Evolutionary conservation across 1,139 yeast species (phyloP).

Genomic region (Magnusiomyces fungicola): DNA sequence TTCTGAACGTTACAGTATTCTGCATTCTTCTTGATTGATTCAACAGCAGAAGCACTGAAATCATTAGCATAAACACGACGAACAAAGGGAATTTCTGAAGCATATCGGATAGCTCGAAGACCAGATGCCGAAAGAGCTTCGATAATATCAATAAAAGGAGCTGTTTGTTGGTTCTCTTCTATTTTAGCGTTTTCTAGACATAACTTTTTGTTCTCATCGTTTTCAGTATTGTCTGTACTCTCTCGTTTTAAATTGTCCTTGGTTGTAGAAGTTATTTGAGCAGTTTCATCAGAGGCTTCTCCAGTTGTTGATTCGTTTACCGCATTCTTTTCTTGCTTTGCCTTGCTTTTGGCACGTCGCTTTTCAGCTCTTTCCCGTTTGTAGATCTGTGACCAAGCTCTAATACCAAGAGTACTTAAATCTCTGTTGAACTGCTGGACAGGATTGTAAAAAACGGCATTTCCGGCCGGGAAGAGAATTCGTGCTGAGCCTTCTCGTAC

Average conservation of each 20-base stretch:
- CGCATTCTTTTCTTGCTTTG: constrained; percentile 21
- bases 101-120: constrained; percentile 84
- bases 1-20: constrained; percentile 52
- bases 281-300: constrained; percentile 6
- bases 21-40: constrained; percentile 65
- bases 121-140: constrained; percentile 97
- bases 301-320: constrained; percentile 7
- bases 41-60: constrained; percentile 78
- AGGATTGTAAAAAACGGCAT: constrained; percentile 88
- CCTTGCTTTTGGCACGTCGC: constrained; percentile 26
- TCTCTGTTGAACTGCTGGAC: constrained; percentile 96
- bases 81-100: constrained; percentile 75
- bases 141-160: constrained; percentile 54
- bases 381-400: constrained; percentile 71
- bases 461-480: constrained; percentile 67
- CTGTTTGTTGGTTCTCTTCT: constrained; percentile 13
- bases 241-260: constrained; percentile 5
- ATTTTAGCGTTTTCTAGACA: constrained; percentile 5
- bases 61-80: constrained; percentile 80
- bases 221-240: constrained; percentile 20
- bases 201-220: constrained; percentile 12
- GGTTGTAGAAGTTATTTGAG: constrained; percentile 3
- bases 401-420: constrained; percentile 72
- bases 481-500: constrained; percentile 75
- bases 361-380: constrained; percentile 27